Evolutionary conservation across 106 monocot species (phyloP), one percentile per base, ranked within the genome.

Genomic region (Posidonia australis): DNA sequence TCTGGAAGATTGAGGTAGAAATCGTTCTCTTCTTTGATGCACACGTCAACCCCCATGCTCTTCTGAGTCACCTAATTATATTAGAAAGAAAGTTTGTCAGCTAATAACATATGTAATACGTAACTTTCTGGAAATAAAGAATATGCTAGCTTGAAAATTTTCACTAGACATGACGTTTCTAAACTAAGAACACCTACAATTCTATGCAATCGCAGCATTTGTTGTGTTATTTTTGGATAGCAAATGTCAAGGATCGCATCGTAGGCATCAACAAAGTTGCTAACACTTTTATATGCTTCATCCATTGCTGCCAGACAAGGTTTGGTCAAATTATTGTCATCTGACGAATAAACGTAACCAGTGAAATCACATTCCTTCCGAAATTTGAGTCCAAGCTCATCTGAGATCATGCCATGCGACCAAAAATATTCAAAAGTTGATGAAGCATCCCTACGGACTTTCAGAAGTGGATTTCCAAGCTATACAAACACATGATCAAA

Each of bases 1-100:
- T 80, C 80, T 29, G 82, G 92, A 54, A 93, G 80, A 61, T 83
- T 93, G n/a, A n/a, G 71, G 11, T 45, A 45, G 44, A 45, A 45
- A 45, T 45, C n/a, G n/a, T n/a, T n/a, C n/a, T n/a, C n/a, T 0
- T 45, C 11, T 45, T 45, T 45, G 44, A 13, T 45, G 44, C 7
- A 10, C 44, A 0, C 13, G 0, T n/a, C n/a, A n/a, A n/a, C n/a
- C n/a, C n/a, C n/a, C n/a, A n/a, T n/a, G n/a, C n/a, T n/a, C n/a
- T n/a, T n/a, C n/a, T n/a, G n/a, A n/a, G n/a, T n/a, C n/a, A n/a
- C n/a, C n/a, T n/a, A n/a, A n/a, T n/a, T n/a, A n/a, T n/a, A n/a
- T n/a, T n/a, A n/a, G n/a, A n/a, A n/a, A n/a, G n/a, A n/a, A n/a
- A n/a, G n/a, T n/a, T n/a, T n/a, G n/a, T n/a, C n/a, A n/a, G n/a